Base-by-base conservation (phyloP, 116 monocot species). In the Iris pallida region DNA sequence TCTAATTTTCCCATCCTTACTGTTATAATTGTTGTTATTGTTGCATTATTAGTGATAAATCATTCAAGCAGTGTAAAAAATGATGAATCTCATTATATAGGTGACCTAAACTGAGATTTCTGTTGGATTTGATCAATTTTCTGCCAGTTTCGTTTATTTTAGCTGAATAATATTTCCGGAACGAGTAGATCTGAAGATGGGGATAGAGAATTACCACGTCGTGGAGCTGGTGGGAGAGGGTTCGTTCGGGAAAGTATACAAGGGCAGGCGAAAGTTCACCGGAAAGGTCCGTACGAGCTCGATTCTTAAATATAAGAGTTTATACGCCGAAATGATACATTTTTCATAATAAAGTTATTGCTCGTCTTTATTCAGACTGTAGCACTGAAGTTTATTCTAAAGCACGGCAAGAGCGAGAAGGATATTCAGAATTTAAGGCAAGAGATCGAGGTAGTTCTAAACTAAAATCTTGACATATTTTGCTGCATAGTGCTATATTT, bases 171-270 rank as follows among this genome's bases (percentile, higher is more conserved):
- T 1, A 30, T 30, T 30, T 30, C 30, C 3, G 30, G 18, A 57
- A 18, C 11, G 49, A 9, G 7, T 19, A 57, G 57, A 57, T 57
- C 45, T 16, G 43, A 65, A 65, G 48, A 94, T 90, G 97, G 90
- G 79, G 61, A 74, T 88, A 5, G 97, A 98, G 64, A 83, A 90
- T 71, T 98, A 98, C 79, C 93, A 88, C 64, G 98, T 98, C 58
- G 71, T 88, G 51, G 88, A 88, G 75, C 72, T 98, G 51, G 90
- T 88, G 0, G 98, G 98, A 1, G 93, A 93, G 67, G 98, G 98
- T 7, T 93, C 93, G 7, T 98, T 98, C 16, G 98, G 93, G 16
- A 98, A 98, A 76, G 98, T 93, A 68, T 93, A 93, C 78, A 98
- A 93, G 75, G 93, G 98, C 8, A 81, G 92, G 46, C 90, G 83